Conservation (phyloP, 805 yeast species). For the Kodamaea laetipori region DNA sequence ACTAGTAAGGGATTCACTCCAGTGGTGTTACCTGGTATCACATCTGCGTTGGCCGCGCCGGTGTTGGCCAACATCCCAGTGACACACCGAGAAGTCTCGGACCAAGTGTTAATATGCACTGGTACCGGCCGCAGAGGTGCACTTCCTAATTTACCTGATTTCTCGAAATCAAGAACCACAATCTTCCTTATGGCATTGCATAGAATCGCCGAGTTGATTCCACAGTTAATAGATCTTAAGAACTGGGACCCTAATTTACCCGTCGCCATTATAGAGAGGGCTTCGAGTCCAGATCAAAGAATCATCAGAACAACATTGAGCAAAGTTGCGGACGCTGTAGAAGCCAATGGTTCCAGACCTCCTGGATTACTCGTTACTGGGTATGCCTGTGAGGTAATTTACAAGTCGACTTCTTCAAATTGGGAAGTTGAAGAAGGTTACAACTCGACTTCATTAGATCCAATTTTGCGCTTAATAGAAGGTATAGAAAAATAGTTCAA, state of each 20-base stretch:
- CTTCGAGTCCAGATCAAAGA: conserved; percentile 91
- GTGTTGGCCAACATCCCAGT: conserved; percentile 82
- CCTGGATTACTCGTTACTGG: conserved; percentile 91
- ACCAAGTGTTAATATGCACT: conserved; percentile 89
- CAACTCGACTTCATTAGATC: conserved; percentile 5
- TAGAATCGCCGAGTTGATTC: conserved; percentile 60
- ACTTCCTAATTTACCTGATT: conserved; percentile 76
- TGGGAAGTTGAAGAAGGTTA: conserved; percentile 56
- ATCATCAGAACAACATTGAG: conserved; percentile 72
- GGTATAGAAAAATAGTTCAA: conserved; percentile 1
- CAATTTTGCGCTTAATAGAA: background rate
- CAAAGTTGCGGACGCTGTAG: conserved; percentile 70
- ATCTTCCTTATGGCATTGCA: conserved; percentile 90
- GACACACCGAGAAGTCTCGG: conserved; percentile 89
- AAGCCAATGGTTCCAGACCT: conserved; percentile 81
- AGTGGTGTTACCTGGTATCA: conserved; percentile 79
- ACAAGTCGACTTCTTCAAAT: conserved; percentile 17
- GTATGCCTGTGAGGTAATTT: conserved; percentile 63
- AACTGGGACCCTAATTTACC: conserved; percentile 75
- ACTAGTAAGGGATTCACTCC: conserved; percentile 68
- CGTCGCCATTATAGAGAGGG: conserved; percentile 84
- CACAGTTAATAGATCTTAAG: conserved; percentile 42
- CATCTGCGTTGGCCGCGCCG: conserved; percentile 89
- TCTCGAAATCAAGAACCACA: conserved; percentile 71
- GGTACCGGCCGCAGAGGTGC: conserved; percentile 92